Evolutionary conservation across 2,329 filamentous ascomycete species (phyloP), one percentile per base, ranked within the genome.

Genomic region (Lojkania enalia): DNA sequence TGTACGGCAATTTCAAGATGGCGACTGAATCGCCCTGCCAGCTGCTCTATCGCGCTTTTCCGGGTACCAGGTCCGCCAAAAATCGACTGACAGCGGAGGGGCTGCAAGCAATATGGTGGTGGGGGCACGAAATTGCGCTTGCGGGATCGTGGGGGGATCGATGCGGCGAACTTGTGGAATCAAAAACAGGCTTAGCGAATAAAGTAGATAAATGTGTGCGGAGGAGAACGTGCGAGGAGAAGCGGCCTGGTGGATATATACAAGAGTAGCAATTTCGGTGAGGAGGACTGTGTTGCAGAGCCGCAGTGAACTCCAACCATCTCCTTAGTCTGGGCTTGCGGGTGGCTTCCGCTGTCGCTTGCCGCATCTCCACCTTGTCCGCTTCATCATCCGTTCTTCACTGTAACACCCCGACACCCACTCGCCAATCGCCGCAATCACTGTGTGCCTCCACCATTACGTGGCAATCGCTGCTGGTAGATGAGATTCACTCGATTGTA

Each of bases 101-200:
- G 49, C 48, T 52, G 45, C 46, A 49, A 4, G 45, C 33, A 41
- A 44, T 44, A 29, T 46, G 42, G 42, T 44, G 29, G 44, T 43
- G 42, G 46, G 35, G 49, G 31, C 31, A 37, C 20, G 44, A 48
- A 46, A 53, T 47, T 42, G 33, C 41, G 23, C 14, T 13, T 11
- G 30, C 9, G 16, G 44, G 56, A 45, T 48, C 57, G 50, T 54
- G 32, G 46, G 43, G 38, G 41, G 54, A 53, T 40, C 52, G 46
- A 23, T 44, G 58, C 55, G 51, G 25, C 21, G 44, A 23, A 20
- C 42, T 45, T 48, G 37, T 32, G 41, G 48, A 41, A 45, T 23
- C 9, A 14, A 5, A 13, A 27, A 16, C n/a, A 31, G 16, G 43
- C 25, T 31, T 29, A 40, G 38, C 18, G 40, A 21, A 21, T 13